Evolutionary conservation across 2,329 filamentous ascomycete species (phyloP), one percentile per base, ranked within the genome.

Genomic region (Aspergillus pseudoterreus): DNA sequence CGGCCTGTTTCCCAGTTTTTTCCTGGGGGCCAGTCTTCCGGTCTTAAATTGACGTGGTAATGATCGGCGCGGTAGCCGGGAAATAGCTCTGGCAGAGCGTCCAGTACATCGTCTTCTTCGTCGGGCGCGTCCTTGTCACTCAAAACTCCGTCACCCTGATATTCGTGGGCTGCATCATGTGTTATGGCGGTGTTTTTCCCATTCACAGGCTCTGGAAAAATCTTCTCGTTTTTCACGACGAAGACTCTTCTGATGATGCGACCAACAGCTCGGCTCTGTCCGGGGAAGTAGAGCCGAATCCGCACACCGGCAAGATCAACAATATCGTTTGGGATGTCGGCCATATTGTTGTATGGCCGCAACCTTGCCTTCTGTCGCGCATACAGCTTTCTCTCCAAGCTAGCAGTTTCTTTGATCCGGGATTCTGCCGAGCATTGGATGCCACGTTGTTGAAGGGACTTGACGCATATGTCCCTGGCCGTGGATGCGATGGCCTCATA

Each of bases 301-400:
- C 52, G 53, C 14, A 59, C 55, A 5, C 55, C 52, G 11, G 50
- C 50, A 6, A 57, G 38, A 30, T 58, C 56, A 15, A 36, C 38
- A 10, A 59, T 51, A 15, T 55, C 52, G n/a, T 45, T 22, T 41
- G 36, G 24, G 22, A 59, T 55, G 3, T 53, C 53, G 9, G 50
- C 47, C 19, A 36, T 27, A 33, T 17, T 21, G 36, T 33, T 6
- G 36, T 51, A 54, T 10, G 15, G 39, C 4, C 17, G 15, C 4
- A 17, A 12, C 2, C 52, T 44, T 11, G 9, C 21, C 9, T 43
- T 24, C 15, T 45, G 22, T 24, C 49, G 39, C 19, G 43, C 17
- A 22, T 38, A 27, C 9, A 50, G 22, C 42, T 50, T 51, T 9
- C 6, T 45, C 38, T 36, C 14, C 21, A 52, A 39, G 17, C 50